Base-by-base conservation (phyloP, 1,139 yeast genomes). In the Torulaspora pretoriensis region DNA sequence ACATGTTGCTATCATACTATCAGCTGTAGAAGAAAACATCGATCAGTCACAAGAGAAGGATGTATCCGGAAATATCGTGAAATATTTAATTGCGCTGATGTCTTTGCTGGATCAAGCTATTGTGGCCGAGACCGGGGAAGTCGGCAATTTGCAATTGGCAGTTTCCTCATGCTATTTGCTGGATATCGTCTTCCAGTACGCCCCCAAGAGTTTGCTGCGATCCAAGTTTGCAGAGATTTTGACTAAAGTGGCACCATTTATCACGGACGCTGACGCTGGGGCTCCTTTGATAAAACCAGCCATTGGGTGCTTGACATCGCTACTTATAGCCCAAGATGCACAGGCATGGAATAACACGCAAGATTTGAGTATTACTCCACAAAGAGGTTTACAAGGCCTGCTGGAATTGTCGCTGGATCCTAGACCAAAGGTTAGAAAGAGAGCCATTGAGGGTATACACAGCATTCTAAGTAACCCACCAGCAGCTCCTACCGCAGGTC, bases 391-490 rank as follows among this genome's bases (percentile, higher is more conserved):
- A 50, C 75, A 79, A 38, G 97, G 95, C 30, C 68, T 94, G 48
- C 69, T 92, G 50, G 90, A 88, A 59, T 73, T 89, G 52, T 78
- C 92, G 0, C 69, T 86, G 43, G 98, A 94, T 64, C 83, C 87
- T 35, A 78, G 98, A 63, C 98, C 99, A 27, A 94, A 94, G 61
- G 95, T 94, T 9, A 80, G 99, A 66, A 88, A 86, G 77, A 81
- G 97, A 71, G 96, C 97, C 1, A 86, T 83, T 56, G 98, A 92
- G 48, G 86, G 97, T 1, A 74, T 92, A 16, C 68, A 74, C 38
- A 74, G 71, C 4, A 71, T 92, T 26, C 70, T 92, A 52, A 52
- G 68, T 4, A 74, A 75, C 53, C 90, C 94, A 12, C 96, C 96
- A 9, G 77, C 88, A 0, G 83, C 90, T n/a, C 94, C 96, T 8